These are phyloP conservation scores for Brettanomyces naardenensis DNA, from an alignment of 805 yeast species.

Conservation along the genomic window DNA sequence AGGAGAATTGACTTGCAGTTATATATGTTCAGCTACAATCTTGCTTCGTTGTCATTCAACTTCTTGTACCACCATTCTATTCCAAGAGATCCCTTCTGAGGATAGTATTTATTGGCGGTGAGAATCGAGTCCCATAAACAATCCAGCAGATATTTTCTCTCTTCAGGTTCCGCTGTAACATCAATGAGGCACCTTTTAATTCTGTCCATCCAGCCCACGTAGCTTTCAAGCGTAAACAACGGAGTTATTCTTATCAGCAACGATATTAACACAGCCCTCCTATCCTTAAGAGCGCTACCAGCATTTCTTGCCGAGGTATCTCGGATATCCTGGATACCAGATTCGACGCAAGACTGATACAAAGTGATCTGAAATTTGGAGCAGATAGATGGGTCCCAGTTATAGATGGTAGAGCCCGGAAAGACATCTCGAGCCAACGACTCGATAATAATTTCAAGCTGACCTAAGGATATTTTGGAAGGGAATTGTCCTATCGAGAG, in stretches of 20 bases:
- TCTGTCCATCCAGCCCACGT: constrained; percentile 40
- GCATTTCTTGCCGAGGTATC: not conserved
- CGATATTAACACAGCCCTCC: constrained; percentile 38
- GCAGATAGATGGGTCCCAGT: constrained; percentile 20
- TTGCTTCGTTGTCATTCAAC: not conserved
- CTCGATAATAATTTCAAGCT: constrained; percentile 49
- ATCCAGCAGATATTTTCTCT: constrained; percentile 30
- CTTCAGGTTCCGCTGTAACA: constrained; percentile 18
- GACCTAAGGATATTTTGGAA: constrained; percentile 39
- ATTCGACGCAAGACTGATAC: constrained; percentile 33
- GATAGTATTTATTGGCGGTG: constrained; percentile 45
- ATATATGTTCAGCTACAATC: not conserved
- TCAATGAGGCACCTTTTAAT: constrained; percentile 30
- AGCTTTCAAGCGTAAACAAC: constrained; percentile 35
- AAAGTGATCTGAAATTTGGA: constrained; percentile 31
- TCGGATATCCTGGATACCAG: not conserved
- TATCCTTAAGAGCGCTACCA: not conserved
- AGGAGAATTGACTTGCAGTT: too few relatives aligned
- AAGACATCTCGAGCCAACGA: constrained; percentile 40
- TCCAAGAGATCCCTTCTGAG: constrained; percentile 47
- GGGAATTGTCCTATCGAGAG: constrained; percentile 53
- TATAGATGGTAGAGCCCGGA: constrained; percentile 28
- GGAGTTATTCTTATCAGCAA: constrained; percentile 46
- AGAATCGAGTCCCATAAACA: constrained; percentile 43
- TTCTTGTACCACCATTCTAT: constrained; percentile 53